phyloP scores from a whole-genome alignment of 2,329 filamentous ascomycete genomes.

The Cladophialophora exuberans region DNA sequence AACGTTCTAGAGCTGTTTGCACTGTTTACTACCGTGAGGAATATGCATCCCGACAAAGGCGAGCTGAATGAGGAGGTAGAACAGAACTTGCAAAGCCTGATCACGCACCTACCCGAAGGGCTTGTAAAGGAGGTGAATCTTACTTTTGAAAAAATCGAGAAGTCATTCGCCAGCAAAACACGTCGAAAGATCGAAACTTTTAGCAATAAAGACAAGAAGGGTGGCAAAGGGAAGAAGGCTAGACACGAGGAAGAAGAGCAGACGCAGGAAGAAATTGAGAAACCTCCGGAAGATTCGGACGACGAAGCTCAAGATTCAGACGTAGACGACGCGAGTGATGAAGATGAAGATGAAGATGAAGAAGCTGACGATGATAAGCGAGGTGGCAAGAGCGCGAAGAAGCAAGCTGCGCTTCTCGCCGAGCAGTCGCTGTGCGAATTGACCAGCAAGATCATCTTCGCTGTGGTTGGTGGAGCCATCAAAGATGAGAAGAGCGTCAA shows the following conservation, averaged over 20 bases:
- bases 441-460: conserved; percentile 80
- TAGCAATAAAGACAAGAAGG: conserved; percentile 14
- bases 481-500: conserved; percentile 70
- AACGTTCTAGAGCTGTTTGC: conserved; percentile 81
- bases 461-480: conserved; percentile 73
- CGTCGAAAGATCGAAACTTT: conserved; percentile 40
- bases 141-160: conserved; percentile 78
- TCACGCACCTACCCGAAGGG: conserved; percentile 69
- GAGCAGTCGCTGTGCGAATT: conserved; percentile 87
- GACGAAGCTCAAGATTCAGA: conserved; percentile 62
- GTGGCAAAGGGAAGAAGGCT: neutral
- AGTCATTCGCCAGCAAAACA: conserved; percentile 72
- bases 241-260: conserved; percentile 21
- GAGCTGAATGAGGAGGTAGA: conserved; percentile 49
- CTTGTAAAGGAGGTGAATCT: conserved; percentile 69
- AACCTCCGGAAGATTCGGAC: conserved; percentile 53
- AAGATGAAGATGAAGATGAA: conserved; percentile 67
- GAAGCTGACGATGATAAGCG: conserved; percentile 31
- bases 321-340: conserved; percentile 75
- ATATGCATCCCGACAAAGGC: conserved; percentile 40
- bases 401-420: conserved; percentile 70
- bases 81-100: conserved; percentile 62
- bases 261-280: conserved; percentile 30
- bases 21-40: conserved; percentile 73
- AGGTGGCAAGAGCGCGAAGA: conserved; percentile 48